A percentile compares a stretch with the other conserved stretches of the same genome.
Evolutionary conservation across 768 basidiomycete species (phyloP).

Genomic region (Leccinum obscurum): DNA sequence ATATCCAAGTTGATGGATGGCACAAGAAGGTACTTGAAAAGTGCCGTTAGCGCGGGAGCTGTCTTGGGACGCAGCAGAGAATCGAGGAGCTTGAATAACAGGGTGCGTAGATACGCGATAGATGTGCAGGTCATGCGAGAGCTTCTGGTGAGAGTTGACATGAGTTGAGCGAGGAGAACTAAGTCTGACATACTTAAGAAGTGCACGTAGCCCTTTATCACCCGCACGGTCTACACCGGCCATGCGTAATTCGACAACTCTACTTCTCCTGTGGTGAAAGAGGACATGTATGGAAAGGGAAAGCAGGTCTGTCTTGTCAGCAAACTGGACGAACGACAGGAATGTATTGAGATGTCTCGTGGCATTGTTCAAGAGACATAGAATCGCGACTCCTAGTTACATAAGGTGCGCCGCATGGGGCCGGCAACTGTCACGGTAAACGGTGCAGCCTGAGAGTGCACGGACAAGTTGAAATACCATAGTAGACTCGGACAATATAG

Average conservation of each 20-base stretch:
- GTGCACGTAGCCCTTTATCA: conserved; percentile 67
- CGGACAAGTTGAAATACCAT: too few species aligned
- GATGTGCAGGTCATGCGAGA: conserved; percentile 73
- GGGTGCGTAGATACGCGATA: conserved; percentile 58
- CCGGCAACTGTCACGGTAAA: too few species aligned
- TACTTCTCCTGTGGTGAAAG: conserved; percentile 74
- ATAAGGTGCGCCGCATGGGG: too few species aligned
- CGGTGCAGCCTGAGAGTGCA: too few species aligned
- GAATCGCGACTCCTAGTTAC: conserved; percentile 61
- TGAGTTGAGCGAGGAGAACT: conserved; percentile 11
- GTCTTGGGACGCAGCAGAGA: conserved; percentile 61
- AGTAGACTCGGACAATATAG: too few species aligned
- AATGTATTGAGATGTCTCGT: conserved; percentile 38
- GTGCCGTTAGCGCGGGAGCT: conserved; percentile 54
- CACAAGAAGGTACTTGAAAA: conserved; percentile 75
- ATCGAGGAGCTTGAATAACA: conserved; percentile 56
- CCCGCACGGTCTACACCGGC: conserved; percentile 56
- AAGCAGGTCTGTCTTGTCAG: conserved; percentile 55
- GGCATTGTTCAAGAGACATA: conserved; percentile 54
- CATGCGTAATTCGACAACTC: conserved; percentile 63
- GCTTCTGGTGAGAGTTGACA: conserved; percentile 70
- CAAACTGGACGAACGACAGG: conserved; percentile 70
- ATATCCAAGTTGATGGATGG: conserved; percentile 54
- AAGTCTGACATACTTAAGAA: conserved; percentile 65
- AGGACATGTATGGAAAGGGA: conserved; percentile 78